Conservation (phyloP, 2,329 filamentous ascomycete species). For the Penicillium frequentans region DNA sequence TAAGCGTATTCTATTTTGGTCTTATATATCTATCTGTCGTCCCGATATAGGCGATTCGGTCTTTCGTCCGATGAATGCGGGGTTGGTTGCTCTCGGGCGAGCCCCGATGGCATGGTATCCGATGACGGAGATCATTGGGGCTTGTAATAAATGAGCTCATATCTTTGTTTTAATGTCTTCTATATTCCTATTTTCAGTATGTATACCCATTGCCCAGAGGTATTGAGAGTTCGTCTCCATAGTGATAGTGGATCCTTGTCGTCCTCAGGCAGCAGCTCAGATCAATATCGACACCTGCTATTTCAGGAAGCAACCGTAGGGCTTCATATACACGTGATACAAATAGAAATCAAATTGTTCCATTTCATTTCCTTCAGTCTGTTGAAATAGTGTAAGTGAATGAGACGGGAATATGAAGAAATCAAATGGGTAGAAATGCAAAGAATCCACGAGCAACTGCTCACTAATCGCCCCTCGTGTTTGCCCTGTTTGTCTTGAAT, state of each 20-base stretch:
- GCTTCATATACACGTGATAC: neutral
- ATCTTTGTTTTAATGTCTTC: neutral
- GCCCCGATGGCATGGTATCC: slow-evolving; percentile 10
- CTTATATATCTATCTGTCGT: no score
- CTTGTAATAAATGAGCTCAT: neutral
- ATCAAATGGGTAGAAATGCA: neutral
- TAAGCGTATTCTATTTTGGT: neutral
- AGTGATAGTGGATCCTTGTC: neutral
- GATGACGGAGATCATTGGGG: neutral
- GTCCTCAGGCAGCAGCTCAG: neutral
- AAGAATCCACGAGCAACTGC: neutral
- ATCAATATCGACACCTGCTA: neutral
- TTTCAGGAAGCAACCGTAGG: neutral
- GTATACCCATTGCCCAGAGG: no score
- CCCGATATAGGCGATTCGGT: slow-evolving; percentile 14
- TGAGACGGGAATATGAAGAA: neutral
- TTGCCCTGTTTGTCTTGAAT: slow-evolving; percentile 30
- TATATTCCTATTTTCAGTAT: neutral
- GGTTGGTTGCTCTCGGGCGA: slow-evolving; percentile 19
- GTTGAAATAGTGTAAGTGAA: neutral
- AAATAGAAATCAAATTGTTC: neutral
- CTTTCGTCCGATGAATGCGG: slow-evolving; percentile 27
- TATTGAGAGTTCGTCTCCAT: no score
- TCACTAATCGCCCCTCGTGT: slow-evolving; percentile 22
- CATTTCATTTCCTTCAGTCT: neutral